Base-by-base conservation (phyloP, 768 basidiomycete genomes). In the Hemileccinum rubropunctum region DNA sequence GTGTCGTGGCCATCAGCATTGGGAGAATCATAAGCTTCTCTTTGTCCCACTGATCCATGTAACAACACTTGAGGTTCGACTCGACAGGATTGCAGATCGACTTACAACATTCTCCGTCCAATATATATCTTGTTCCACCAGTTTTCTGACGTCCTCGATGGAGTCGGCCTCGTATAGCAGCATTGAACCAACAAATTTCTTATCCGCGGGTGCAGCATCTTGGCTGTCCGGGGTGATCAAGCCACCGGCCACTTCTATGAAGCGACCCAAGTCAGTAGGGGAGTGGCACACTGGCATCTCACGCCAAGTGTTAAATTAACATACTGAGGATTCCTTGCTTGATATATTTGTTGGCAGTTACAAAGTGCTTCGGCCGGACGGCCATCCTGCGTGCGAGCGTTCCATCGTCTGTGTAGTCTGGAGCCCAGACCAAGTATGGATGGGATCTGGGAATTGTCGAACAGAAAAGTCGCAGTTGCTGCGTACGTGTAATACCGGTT, bases 101-200 rank as follows among this genome's bases (percentile, higher is more conserved):
- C 75, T 58, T 43, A 80, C 78, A 38, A 79, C 76, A 27, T 65
- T 66, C 50, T 57, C 55, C 4, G 57, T 66, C 62, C 71, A 79
- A 50, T 78, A 79, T 1, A 71, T n/a, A 48, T 79, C 78, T 35
- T 53, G 52, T 55, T 78, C 69, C 15, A 74, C 59, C 30, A 65
- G 43, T 64, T 76, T 66, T 41, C 64, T 64, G 42, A 72, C 70
- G 3, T 64, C 73, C 32, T 80, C 82, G 37, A 83, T 63, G 28
- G 69, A 76, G 44, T 76, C 75, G 2, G 79, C 80, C 57, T 84
- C 75, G 45, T 71, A 76, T 20, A 86, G 69, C 37, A 84, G 68
- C 49, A 74, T 65, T 0, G 82, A 85, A n/a, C 82, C 84, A 32
- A 82, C 66, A 67, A 87, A 73, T 61, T 80, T 83, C 64, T 75